Evolutionary conservation across 139 green algal species (phyloP), one percentile per base, ranked within the genome.

Genomic region (Haematococcus sp.): DNA sequence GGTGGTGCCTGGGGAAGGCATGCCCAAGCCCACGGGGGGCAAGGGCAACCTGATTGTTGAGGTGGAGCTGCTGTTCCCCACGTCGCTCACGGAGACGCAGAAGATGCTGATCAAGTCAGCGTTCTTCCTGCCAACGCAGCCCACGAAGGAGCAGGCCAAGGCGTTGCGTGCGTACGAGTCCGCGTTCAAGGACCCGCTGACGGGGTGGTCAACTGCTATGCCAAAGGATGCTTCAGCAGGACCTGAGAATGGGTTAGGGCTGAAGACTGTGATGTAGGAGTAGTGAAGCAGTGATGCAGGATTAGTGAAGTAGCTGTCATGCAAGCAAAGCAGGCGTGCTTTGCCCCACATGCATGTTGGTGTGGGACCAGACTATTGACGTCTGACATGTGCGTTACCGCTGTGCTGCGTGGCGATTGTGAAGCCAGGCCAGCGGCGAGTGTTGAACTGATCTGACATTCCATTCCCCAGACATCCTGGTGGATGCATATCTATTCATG

Each of bases 41-140:
- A 71, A 80, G 35, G 89, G 87, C 61, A 80, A 90, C 77, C 64
- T 94, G 46, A 66, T 85, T 17, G 56, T 94, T 1, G 83, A 89
- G 55, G 85, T 90, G 69, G 88, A 92, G 23, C 75, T 94, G 63
- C 64, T 92, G 25, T 93, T 91, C 77, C 89, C 89, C n/a, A 81
- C 66, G 1, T 33, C 58, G 25, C 72, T 94, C 2, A 84, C 68
- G 0, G 84, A 91, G 80, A 81, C 84, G 54, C 89, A 94, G 75
- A 90, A 88, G 76, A 87, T 88, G 82, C 80, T 94, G 71, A 68
- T 94, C 23, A 80, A 77, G 23, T 76, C 78, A 15, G 84, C 81
- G 0, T 90, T 94, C 75, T 94, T 86, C 86, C 77, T 91, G 60
- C 87, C 89, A 23, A 46, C 54, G 9, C 65, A 76, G 44, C 83